A percentile compares a stretch with the other conserved stretches of the same genome.
Conservation (phyloP, 352 stramenopile genomes). For the Globisporangium rhizosaccharum region DNA sequence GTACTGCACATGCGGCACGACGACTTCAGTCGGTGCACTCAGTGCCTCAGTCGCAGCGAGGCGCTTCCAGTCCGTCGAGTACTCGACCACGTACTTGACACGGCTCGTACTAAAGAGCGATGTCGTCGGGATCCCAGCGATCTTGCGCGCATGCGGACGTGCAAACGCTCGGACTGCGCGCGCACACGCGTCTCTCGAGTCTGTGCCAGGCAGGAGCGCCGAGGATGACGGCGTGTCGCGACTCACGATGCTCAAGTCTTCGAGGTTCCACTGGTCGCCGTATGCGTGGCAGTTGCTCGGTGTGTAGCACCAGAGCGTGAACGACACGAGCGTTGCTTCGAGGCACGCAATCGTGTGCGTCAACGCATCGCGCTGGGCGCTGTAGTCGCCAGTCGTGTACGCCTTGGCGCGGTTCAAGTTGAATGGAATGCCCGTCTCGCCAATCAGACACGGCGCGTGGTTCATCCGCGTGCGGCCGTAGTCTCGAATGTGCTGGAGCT, state of each 20-base stretch:
- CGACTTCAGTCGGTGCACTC: constrained; percentile 42
- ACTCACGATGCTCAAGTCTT: constrained; percentile 83
- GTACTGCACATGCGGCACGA: constrained; percentile 76
- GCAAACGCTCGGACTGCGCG: constrained; percentile 54
- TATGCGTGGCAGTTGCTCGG: constrained; percentile 70
- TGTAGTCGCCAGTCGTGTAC: constrained; percentile 46
- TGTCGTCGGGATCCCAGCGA: constrained; percentile 52
- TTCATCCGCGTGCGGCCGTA: constrained; percentile 51
- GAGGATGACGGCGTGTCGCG: constrained; percentile 11
- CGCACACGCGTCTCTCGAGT: constrained; percentile 32
- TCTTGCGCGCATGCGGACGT: constrained; percentile 62
- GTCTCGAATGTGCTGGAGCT: constrained; percentile 52
- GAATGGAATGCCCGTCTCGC: constrained; percentile 69
- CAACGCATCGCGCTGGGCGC: constrained; percentile 47
- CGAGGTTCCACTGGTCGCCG: constrained; percentile 83
- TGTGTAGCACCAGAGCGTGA: constrained; percentile 90
- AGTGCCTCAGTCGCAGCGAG: constrained; percentile 8
- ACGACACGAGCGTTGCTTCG: constrained; percentile 72
- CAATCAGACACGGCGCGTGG: constrained; percentile 58
- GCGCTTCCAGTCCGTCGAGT: constrained; percentile 29
- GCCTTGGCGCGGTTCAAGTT: constrained; percentile 51
- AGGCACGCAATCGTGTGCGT: constrained; percentile 71
- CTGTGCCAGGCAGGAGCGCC: constrained; percentile 12
- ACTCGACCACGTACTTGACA: constrained; percentile 59
- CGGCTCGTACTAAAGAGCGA: constrained; percentile 49